Percentiles rank a stretch among this genome's conserved stretches.
phyloP scores from a whole-genome alignment of 768 basidiomycete species.

The Suillus paluster region DNA sequence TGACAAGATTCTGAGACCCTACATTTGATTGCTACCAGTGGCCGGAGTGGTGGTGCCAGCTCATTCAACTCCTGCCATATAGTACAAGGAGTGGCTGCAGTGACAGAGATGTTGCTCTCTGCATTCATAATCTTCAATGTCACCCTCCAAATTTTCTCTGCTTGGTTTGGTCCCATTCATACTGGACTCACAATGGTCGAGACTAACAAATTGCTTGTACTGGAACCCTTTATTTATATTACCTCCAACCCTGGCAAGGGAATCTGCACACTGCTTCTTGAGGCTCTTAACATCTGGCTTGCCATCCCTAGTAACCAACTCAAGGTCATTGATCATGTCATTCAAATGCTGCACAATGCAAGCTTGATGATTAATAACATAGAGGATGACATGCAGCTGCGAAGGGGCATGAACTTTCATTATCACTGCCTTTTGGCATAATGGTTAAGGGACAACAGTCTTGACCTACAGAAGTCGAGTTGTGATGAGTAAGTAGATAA shows the following conservation, averaged over 20 bases:
- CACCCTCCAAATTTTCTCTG: background rate
- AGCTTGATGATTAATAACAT: slow-evolving; percentile 96
- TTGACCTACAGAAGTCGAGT: slow-evolving; percentile 82
- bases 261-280: slow-evolving; percentile 83
- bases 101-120: background rate
- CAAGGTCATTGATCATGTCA: slow-evolving; percentile 72
- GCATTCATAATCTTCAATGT: background rate
- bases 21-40: background rate
- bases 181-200: slow-evolving; percentile 32
- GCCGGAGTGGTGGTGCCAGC: background rate
- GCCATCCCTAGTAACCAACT: slow-evolving; percentile 77
- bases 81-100: background rate
- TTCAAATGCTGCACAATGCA: slow-evolving; percentile 94
- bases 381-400: slow-evolving; percentile 86
- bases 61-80: background rate
- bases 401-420: too few relatives aligned
- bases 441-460: too few relatives aligned
- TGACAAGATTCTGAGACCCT: too few relatives aligned
- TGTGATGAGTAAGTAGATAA: slow-evolving; percentile 69
- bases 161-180: background rate
- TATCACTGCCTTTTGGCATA: too few relatives aligned
- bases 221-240: slow-evolving; percentile 90
- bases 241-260: slow-evolving; percentile 91
- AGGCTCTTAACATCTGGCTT: slow-evolving; percentile 94
- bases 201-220: slow-evolving; percentile 42